Base-by-base conservation (phyloP, 2,329 filamentous ascomycete species). In the Xylaria sp. region DNA sequence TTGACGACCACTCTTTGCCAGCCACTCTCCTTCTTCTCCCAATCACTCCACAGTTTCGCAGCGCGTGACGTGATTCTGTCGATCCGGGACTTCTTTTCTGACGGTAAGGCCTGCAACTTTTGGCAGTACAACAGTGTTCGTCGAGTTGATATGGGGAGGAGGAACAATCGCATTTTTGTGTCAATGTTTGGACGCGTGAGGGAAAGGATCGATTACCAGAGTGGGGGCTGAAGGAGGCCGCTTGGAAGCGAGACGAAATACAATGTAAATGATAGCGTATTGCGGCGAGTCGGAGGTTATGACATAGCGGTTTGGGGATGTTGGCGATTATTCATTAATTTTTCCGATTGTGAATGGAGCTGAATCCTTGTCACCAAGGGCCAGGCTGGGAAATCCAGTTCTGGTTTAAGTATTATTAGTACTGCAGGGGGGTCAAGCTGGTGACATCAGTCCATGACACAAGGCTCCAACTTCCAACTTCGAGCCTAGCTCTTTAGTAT, bases 111-210 rank as follows among this genome's bases (percentile, higher is more conserved):
- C 75, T 89, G 85, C 69, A 92, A 82, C 71, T 91, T 90, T 77
- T 97, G 92, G 80, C 93, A 96, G 84, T 97, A 98, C 75, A 99
- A 89, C 69, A 99, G 88, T 58, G 93, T 94, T 76, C 94, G 91
- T 76, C 92, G 89, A 72, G 94, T 97, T 66, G 95, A 97, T 74
- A 99, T 91, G 69, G 96, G 96, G 64, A 99, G 87, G 71, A 99
- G 89, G 81, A 94, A 97, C 80, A 99, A 87, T 78, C 94, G 92
- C 96, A 99, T 98, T 44, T 49, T 73, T 66, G 68, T 63, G 64
- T 65, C 51, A 7, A 57, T 51, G 33, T n/a, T 54, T 27, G 51
- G 51, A 29, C 9, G 60, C 13, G 42, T 7, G 39, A 38, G 36
- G 38, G 57, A 25, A n/a, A 25, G 33, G 36, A 27, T 15, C 9